Conservation (phyloP, 2,329 filamentous ascomycete genomes). For the Talaromyces piceae region DNA sequence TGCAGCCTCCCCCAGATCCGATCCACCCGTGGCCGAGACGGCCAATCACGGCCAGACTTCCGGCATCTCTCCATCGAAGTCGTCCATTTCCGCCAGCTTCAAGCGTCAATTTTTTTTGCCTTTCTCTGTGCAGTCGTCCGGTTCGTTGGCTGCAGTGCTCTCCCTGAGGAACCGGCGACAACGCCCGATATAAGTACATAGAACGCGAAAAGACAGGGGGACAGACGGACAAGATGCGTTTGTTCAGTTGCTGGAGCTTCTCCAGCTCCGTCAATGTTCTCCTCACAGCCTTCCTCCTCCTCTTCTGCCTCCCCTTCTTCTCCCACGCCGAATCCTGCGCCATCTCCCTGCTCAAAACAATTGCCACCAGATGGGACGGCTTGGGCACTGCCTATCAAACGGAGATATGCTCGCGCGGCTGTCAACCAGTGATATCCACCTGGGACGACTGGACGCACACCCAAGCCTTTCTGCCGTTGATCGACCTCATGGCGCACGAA, state of each 20-base stretch:
- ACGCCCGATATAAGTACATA: no score
- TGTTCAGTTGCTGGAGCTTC: neutral
- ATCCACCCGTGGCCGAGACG: neutral
- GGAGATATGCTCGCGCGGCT: slow-evolving; percentile 11
- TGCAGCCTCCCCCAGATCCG: neutral
- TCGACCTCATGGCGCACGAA: slow-evolving; percentile 10
- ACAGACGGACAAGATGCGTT: slow-evolving; percentile 1
- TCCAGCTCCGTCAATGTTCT: slow-evolving; percentile 1
- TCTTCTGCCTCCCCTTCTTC: neutral
- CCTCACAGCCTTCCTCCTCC: neutral
- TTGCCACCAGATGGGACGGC: slow-evolving; percentile 9
- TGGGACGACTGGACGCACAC: slow-evolving; percentile 12
- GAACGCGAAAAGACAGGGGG: neutral
- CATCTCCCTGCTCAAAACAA: slow-evolving; percentile 8
- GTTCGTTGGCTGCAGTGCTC: neutral
- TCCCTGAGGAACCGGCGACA: neutral
- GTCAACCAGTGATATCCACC: slow-evolving; percentile 9
- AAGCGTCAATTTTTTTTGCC: neutral
- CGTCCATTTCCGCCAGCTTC: neutral
- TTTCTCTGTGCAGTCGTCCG: neutral
- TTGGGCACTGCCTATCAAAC: slow-evolving; percentile 7
- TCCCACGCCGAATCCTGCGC: slow-evolving; percentile 9
- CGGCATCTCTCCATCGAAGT: neutral
- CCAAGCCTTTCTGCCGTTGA: slow-evolving; percentile 10
- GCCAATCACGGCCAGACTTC: neutral